Percentiles rank a stretch among this genome's conserved stretches.
Evolutionary conservation across 768 basidiomycete genomes (phyloP).

Genomic region (Tricholoma matsutake): DNA sequence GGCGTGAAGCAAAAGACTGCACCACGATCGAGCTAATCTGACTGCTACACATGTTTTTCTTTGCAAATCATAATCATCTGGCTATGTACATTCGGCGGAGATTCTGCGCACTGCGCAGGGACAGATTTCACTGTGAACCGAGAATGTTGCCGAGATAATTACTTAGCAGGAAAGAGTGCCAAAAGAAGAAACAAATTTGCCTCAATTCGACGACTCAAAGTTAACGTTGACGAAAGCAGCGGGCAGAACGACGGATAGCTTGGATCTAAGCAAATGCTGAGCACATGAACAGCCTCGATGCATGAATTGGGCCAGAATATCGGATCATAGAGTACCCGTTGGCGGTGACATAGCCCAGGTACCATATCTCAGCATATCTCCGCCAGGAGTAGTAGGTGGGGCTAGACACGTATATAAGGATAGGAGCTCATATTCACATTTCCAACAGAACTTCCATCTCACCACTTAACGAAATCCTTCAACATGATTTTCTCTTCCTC

Average conservation of each 20-base stretch:
- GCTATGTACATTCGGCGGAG: too few species aligned
- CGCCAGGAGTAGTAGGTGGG: not conserved
- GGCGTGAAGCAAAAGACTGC: too few species aligned
- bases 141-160: not conserved
- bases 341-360: too few species aligned
- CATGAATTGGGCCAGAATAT: not conserved
- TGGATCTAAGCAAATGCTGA: not conserved
- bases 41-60: too few species aligned
- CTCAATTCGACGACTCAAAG: too few species aligned
- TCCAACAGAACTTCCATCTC: not conserved
- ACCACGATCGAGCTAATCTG: too few species aligned
- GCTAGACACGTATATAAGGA: not conserved
- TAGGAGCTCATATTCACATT: not conserved
- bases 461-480: slow-evolving; percentile 4
- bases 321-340: too few species aligned
- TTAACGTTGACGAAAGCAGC: not conserved
- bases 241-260: not conserved
- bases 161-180: not conserved
- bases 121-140: not conserved
- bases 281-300: not conserved
- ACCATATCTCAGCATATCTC: not conserved
- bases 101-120: too few species aligned
- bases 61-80: too few species aligned
- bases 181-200: not conserved
- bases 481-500: slow-evolving; percentile 12